Conservation (phyloP, 2,329 filamentous ascomycete species). For the Phyllosticta citrichinensis region DNA sequence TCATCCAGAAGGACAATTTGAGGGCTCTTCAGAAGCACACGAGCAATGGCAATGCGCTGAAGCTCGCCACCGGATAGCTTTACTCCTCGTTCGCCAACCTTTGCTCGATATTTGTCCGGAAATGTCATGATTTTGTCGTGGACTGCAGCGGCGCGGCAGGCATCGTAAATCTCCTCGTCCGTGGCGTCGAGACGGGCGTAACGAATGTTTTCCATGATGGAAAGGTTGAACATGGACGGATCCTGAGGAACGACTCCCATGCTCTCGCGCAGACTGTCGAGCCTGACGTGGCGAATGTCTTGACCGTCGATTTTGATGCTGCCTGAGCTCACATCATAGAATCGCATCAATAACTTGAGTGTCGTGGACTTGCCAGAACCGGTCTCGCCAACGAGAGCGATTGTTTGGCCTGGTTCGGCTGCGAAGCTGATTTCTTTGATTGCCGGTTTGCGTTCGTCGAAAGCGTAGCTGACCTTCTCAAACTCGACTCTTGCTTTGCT, state of each 20-base stretch:
- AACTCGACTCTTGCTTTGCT: constrained; percentile 43
- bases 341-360: constrained; percentile 50
- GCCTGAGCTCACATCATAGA: constrained; percentile 48
- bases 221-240: constrained; percentile 53
- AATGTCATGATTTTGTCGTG: constrained; percentile 55
- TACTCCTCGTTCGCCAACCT: constrained; percentile 32
- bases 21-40: constrained; percentile 68
- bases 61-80: constrained; percentile 54
- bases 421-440: constrained; percentile 41
- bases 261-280: constrained; percentile 46
- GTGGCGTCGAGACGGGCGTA: constrained; percentile 54
- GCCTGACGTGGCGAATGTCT: constrained; percentile 49
- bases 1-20: constrained; percentile 81
- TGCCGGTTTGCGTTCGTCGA: constrained; percentile 43
- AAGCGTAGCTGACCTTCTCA: constrained; percentile 45
- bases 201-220: constrained; percentile 54
- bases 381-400: constrained; percentile 53
- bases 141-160: constrained; percentile 51
- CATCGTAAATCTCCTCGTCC: constrained; percentile 49
- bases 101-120: constrained; percentile 32
- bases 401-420: constrained; percentile 43
- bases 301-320: constrained; percentile 49
- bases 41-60: constrained; percentile 58
- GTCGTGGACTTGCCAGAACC: constrained; percentile 55
- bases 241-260: constrained; percentile 58